Evolutionary conservation across 2,329 filamentous ascomycete species (phyloP).

Genomic region (Monosporascus ibericus): DNA sequence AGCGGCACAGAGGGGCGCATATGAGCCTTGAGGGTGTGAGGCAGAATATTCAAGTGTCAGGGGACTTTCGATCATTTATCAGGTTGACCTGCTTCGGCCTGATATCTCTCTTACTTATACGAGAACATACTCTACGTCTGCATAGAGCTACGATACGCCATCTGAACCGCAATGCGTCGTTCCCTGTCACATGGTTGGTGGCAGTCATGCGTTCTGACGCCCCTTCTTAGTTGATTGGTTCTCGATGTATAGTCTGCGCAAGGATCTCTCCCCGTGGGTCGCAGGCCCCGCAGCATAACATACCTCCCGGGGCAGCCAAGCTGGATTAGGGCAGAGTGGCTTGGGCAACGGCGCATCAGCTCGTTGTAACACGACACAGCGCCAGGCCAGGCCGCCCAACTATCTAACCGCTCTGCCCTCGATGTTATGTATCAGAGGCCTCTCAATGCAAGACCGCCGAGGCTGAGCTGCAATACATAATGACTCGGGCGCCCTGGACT

Average conservation of each 20-base stretch:
- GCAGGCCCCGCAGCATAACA: background rate
- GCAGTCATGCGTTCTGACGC: background rate
- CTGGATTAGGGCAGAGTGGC: background rate
- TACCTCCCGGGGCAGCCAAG: background rate
- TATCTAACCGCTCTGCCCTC: too few relatives aligned
- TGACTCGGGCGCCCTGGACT: too few relatives aligned
- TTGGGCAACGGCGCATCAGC: background rate
- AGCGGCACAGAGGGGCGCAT: too few relatives aligned
- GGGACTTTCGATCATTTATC: background rate
- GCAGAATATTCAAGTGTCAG: background rate
- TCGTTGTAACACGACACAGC: background rate
- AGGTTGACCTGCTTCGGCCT: too few relatives aligned
- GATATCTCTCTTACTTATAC: background rate
- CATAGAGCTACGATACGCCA: background rate
- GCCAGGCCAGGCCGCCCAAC: too few relatives aligned
- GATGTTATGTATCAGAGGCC: too few relatives aligned
- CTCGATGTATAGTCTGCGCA: background rate
- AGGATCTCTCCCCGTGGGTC: background rate
- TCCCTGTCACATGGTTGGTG: background rate
- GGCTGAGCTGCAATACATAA: too few relatives aligned
- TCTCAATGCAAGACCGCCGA: too few relatives aligned
- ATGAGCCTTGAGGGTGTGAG: background rate
- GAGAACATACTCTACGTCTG: background rate
- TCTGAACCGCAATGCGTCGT: background rate
- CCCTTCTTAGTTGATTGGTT: background rate